Base-by-base conservation (phyloP, 2,329 filamentous ascomycete genomes). In the Monosporascus sp. region DNA sequence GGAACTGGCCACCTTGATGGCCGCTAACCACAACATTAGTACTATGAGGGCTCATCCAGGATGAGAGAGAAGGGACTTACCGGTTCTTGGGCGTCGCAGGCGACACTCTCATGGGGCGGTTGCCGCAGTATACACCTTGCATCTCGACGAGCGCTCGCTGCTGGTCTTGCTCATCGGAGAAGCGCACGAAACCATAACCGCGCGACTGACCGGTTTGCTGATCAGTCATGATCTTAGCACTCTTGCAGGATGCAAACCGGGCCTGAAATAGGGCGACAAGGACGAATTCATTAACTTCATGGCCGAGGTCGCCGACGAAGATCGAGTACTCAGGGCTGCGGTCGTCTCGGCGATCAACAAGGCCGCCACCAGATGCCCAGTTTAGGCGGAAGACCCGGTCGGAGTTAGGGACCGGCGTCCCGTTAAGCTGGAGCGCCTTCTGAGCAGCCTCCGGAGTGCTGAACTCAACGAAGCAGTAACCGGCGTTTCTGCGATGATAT, bases 171-270 rank as follows among this genome's bases (percentile, higher is more conserved):
- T 97, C 93, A 62, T 96, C 90, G 50, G 90, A 90, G 77, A 99
- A 99, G 61, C 94, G 90, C 50, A 99, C 94, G 66, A 99, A 99
- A 47, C 94, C 94, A 67, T 99, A 99, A 52, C 94, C 94, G 58
- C 94, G 91, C 59, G 92, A 97, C 83, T 97, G 93, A 64, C 94
- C 94, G 59, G 89, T 96, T 75, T 97, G 94, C 56, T 94, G 93
- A 68, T 99, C 94, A 56, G 93, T 96, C 94, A 99, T 99, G 75
- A 99, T 99, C 82, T 99, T 99, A 67, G 94, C 94, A 38, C 91
- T 96, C 80, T 97, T 97, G 89, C 93, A 97, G 8, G 91, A 96
- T 0, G 89, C 88, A 80, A 96, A 99, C 57, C 93, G 90, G 68
- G 86, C 88, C 76, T 97, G 93, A 83, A 99, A 99, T 49, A 99